Base-by-base conservation (phyloP, 2,329 filamentous ascomycete species). In the Fusarium sp. region DNA sequence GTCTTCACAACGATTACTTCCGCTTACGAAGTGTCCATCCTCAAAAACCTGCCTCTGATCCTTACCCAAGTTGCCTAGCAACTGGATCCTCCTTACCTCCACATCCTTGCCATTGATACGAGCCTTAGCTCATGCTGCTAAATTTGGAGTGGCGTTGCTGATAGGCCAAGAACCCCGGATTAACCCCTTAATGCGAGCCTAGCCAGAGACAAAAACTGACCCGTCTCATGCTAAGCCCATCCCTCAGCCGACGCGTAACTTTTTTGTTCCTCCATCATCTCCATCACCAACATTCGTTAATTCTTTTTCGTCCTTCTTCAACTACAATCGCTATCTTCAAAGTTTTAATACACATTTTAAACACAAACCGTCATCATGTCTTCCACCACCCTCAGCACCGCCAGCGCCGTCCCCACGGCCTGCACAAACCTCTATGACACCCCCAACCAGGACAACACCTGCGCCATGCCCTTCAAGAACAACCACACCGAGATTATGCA, bases 401-500 rank as follows among this genome's bases (percentile, higher is more conserved):
- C 60, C 57, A 35, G 67, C 12, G 42, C 72, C 30, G 52, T 25
- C 19, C 30, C 52, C 47, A 70, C 67, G n/a, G 66, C 65, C 46
- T 72, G 74, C 52, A 64, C 70, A 42, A 66, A 65, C 60, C 75
- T 84, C 68, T 88, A 82, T 78, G 73, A 84, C 64, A 82, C 85
- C 43, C 86, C 86, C 21, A 79, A 80, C 42, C 74, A 78, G 28
- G 86, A 88, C 66, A 78, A 81, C 21, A 83, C 82, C 44, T 88
- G 87, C 77, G 87, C 81, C 6, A 79, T 86, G 56, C 77, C 82
- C 32, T 79, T 79, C 65, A 79, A 77, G 69, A 77, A 79, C 9
- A 85, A 86, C 71, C 78, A 84, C 79, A 81, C 83, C 58, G 79
- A 82, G 42, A 80, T 85, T 67, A 83, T 87, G 81, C 65, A 80